phyloP scores from a whole-genome alignment of 805 yeast species.

The Zygosaccharomyces kombuchaensis region DNA sequence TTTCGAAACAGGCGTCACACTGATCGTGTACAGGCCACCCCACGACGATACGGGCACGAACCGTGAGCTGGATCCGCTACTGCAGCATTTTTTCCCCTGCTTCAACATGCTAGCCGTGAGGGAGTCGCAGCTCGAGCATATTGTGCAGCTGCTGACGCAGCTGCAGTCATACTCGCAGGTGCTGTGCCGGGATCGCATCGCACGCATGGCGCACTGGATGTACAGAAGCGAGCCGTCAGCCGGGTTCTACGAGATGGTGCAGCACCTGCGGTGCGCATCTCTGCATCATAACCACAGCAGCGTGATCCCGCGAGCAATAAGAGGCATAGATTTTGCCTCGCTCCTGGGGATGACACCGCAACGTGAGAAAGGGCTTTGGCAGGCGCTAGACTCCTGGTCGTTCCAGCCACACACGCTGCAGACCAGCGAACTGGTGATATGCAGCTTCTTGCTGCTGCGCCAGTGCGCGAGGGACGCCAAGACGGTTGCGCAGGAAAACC shows the following conservation, averaged over 20 bases:
- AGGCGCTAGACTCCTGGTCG: slow-evolving; percentile 26
- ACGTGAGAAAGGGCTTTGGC: slow-evolving; percentile 12
- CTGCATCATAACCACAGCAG: not conserved
- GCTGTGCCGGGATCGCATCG: slow-evolving; percentile 18
- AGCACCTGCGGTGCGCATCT: slow-evolving; percentile 18
- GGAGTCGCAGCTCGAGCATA: slow-evolving; percentile 9
- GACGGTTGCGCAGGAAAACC: slow-evolving; percentile 37
- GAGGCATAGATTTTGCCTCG: slow-evolving; percentile 19
- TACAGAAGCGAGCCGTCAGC: slow-evolving; percentile 13
- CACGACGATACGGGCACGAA: slow-evolving; percentile 7
- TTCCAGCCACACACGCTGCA: slow-evolving; percentile 30
- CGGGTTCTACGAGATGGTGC: slow-evolving; percentile 27
- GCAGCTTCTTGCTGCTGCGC: slow-evolving; percentile 25
- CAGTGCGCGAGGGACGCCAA: slow-evolving; percentile 19
- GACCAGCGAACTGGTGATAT: slow-evolving; percentile 27
- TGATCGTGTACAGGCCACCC: slow-evolving; percentile 20
- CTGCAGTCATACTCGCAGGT: slow-evolving; percentile 7
- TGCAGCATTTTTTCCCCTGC: slow-evolving; percentile 25
- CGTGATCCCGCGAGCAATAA: slow-evolving; percentile 19
- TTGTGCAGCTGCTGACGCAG: not conserved
- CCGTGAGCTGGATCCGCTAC: slow-evolving; percentile 10
- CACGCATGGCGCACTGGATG: slow-evolving; percentile 34
- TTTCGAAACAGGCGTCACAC: slow-evolving; percentile 26
- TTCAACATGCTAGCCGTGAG: slow-evolving; percentile 22
- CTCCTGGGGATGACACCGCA: slow-evolving; percentile 6